Evolutionary conservation across 1,284 basidiomycete species (phyloP).

Genomic region (Lentinus polychrous): DNA sequence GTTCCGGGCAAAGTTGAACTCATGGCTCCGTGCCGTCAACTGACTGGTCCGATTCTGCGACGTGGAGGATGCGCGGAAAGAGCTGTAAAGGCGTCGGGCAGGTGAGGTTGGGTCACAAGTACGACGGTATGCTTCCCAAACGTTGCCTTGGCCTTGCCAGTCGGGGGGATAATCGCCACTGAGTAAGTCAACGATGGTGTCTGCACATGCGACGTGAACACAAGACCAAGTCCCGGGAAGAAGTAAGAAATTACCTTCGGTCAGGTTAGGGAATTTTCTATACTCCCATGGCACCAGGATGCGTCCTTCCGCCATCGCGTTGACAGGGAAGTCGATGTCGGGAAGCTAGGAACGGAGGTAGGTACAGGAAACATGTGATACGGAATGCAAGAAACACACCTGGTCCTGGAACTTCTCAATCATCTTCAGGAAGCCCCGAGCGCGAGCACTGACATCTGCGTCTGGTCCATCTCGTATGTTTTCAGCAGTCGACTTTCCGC

Average conservation of each 20-base stretch:
- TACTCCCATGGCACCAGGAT: conserved; percentile 88
- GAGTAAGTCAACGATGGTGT: conserved; percentile 53
- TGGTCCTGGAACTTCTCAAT: conserved; percentile 63
- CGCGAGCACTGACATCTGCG: conserved; percentile 73
- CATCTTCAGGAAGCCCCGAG: conserved; percentile 71
- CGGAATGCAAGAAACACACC: conserved; percentile 31
- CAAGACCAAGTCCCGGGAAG: conserved; percentile 5
- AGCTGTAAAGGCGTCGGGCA: conserved; percentile 78
- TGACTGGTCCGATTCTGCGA: conserved; percentile 21
- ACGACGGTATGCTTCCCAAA: conserved; percentile 90
- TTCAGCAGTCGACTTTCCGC: conserved; percentile 58
- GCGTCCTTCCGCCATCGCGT: conserved; percentile 86
- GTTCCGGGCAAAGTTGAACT: conserved; percentile 52
- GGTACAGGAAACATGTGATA: conserved; percentile 1
- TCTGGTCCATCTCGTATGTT: conserved; percentile 55
- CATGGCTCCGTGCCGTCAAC: conserved; percentile 33
- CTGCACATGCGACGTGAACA: conserved; percentile 26
- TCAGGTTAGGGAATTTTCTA: conserved; percentile 60
- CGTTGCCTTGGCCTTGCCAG: conserved; percentile 77
- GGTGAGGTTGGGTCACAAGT: conserved; percentile 77
- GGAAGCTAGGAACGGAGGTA: conserved; percentile 49
- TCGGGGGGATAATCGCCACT: conserved; percentile 72
- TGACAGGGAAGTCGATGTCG: conserved; percentile 88
- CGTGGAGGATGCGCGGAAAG: conserved; percentile 45
- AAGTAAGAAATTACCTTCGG: conserved; percentile 37